Percentiles rank a stretch among this genome's conserved stretches.
These are phyloP conservation scores for Cystobasidiaceae sp. DNA, from an alignment of 1,284 basidiomycete species.

Conservation along the genomic window DNA sequence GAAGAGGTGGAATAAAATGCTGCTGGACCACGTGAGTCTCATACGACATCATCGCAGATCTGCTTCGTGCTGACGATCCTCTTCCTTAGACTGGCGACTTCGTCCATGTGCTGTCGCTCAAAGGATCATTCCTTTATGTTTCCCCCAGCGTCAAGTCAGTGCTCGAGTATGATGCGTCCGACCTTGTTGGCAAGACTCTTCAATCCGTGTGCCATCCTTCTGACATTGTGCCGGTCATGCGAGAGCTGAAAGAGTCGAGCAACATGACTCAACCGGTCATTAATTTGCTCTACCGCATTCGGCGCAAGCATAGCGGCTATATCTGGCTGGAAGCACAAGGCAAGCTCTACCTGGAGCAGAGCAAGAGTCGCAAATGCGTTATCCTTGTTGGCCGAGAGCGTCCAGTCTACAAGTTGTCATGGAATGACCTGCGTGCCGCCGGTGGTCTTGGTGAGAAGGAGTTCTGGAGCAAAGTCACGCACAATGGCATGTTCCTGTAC, in stretches of 20 bases:
- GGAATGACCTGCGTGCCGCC: conserved; percentile 50
- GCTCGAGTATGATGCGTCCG: conserved; percentile 47
- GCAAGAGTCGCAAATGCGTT: conserved; percentile 49
- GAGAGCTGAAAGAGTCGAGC: conserved; percentile 78
- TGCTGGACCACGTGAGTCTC: conserved; percentile 4
- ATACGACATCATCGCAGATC: background rate
- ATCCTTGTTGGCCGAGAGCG: conserved; percentile 69
- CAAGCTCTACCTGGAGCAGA: conserved; percentile 55
- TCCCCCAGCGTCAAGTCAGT: conserved; percentile 69
- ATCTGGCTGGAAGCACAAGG: conserved; percentile 85
- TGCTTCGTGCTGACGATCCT: no score
- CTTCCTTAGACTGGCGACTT: conserved; percentile 57
- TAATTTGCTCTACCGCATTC: conserved; percentile 70
- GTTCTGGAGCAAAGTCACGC: conserved; percentile 39
- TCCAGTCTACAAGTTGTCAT: conserved; percentile 60
- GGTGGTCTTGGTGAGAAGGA: conserved; percentile 42
- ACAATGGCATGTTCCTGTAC: conserved; percentile 37
- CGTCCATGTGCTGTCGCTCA: conserved; percentile 82
- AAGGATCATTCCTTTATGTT: conserved; percentile 88
- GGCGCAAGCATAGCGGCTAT: conserved; percentile 60
- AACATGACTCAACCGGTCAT: conserved; percentile 52
- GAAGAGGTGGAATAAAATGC: conserved; percentile 30
- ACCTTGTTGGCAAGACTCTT: conserved; percentile 72
- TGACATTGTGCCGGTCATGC: conserved; percentile 82
- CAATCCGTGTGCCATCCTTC: conserved; percentile 77